Percentiles rank a stretch among this genome's conserved stretches.
These are phyloP conservation scores for Venturia asperata DNA, from an alignment of 2,329 filamentous ascomycete species.

Conservation along the genomic window DNA sequence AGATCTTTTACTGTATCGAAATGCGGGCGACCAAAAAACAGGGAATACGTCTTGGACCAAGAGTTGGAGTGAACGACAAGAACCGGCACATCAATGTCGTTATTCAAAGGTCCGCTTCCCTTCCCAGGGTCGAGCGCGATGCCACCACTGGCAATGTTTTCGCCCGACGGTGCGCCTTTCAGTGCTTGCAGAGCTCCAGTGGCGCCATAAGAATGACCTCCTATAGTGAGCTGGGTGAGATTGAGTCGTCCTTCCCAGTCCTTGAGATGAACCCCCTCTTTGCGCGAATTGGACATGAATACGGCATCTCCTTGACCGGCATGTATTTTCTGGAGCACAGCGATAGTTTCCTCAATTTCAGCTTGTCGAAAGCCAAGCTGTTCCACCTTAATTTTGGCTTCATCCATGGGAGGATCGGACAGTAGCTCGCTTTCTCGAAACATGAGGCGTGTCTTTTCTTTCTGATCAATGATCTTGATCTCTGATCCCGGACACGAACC, in stretches of 20 bases:
- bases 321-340: constrained; percentile 9
- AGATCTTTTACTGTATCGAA: constrained; percentile 17
- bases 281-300: constrained; percentile 16
- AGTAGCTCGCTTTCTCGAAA: constrained; percentile 31
- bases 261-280: constrained; percentile 10
- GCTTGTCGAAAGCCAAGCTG: constrained; percentile 18
- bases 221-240: constrained; percentile 25
- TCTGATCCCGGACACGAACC: constrained; percentile 68
- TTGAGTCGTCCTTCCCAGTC: constrained; percentile 14
- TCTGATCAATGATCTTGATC: constrained; percentile 51
- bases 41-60: constrained; percentile 13
- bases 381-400: constrained; percentile 4
- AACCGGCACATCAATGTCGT: constrained; percentile 17
- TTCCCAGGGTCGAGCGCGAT: constrained; percentile 18
- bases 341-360: constrained; percentile 16
- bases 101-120: constrained; percentile 13
- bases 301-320: neutral
- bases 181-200: constrained; percentile 68
- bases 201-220: constrained; percentile 76
- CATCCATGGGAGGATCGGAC: constrained; percentile 25
- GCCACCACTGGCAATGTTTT: constrained; percentile 10
- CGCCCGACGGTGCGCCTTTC: constrained; percentile 41
- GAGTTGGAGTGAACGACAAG: constrained; percentile 17
- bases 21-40: constrained; percentile 18
- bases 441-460: constrained; percentile 33